phyloP scores from a whole-genome alignment of 2,329 filamentous ascomycete genomes.

The Eutypa lata region DNA sequence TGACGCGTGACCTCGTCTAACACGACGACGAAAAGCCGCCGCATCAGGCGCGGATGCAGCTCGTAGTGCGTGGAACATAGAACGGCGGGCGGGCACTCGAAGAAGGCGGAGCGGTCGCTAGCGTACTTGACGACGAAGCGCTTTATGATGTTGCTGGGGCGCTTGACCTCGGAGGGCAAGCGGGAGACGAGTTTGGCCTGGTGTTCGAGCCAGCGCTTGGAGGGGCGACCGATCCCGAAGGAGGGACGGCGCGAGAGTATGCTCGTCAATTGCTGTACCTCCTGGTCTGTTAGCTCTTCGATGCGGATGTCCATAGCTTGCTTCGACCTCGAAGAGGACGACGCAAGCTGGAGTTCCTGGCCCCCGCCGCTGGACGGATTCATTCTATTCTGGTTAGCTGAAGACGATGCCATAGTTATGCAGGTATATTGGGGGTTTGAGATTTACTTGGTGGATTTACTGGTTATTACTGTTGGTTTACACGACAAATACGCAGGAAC shows the following conservation, averaged over 20 bases:
- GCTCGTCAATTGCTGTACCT: conserved; percentile 30
- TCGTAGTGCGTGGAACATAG: conserved; percentile 39
- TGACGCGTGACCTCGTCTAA: conserved; percentile 37
- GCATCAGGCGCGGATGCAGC: conserved; percentile 42
- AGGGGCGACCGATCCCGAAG: conserved; percentile 28
- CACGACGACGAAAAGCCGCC: conserved; percentile 40
- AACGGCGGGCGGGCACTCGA: conserved; percentile 26
- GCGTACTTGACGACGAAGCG: conserved; percentile 31
- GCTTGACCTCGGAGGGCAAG: conserved; percentile 23
- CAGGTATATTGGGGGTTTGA: too few relatives aligned
- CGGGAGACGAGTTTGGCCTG: conserved; percentile 22
- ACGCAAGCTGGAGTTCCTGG: too few relatives aligned
- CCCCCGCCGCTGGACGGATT: too few relatives aligned
- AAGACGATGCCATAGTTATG: too few relatives aligned
- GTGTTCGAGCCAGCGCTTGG: conserved; percentile 36
- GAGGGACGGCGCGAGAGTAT: conserved; percentile 35
- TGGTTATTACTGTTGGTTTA: too few relatives aligned
- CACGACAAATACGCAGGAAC: too few relatives aligned
- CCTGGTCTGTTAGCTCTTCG: conserved; percentile 20
- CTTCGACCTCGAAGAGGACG: neutral
- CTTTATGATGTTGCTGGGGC: conserved; percentile 25
- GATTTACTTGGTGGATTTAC: too few relatives aligned
- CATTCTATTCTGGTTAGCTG: neutral
- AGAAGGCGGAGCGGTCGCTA: conserved; percentile 22
- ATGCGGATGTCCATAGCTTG: conserved; percentile 21